Base-by-base conservation (phyloP, 306 rosid genomes). In the Medicago ruthenica region DNA sequence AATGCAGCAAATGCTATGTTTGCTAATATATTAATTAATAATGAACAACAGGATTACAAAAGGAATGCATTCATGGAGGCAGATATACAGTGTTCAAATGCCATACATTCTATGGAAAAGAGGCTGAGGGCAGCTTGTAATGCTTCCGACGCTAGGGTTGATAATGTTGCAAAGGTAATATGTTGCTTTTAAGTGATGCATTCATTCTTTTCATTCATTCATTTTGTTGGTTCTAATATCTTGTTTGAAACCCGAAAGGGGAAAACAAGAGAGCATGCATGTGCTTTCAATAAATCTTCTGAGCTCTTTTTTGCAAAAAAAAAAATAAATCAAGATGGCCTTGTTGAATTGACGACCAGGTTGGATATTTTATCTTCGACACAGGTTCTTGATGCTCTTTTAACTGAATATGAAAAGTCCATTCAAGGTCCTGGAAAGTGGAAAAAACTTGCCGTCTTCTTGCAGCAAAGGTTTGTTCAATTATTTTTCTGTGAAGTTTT, bases 61-160 rank as follows among this genome's bases (percentile, higher is more conserved):
- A 88, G 79, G 79, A 89, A 74, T 79, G 93, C 97, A 31, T 92
- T 83, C 83, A 82, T 87, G 91, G 97, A 92, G 91, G 99, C 99
- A 67, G 97, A 96, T 40, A 48, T 88, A 83, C 91, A 68, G 64
- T 92, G 96, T 85, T 77, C 96, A 73, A 89, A 87, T 72, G 88
- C 92, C 13, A 85, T 92, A 80, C 99, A 85, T 60, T 87, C 85
- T 73, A 96, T 96, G 99, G 98, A 96, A 82, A 89, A 85, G 83
- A 92, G 88, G 88, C 80, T 96, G 76, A 90, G 98, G 83, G 89
- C 87, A 39, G 96, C 98, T 75, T 92, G 99, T 85, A 90, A 92
- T 86, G 86, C 93, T 67, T 82, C 90, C 77, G 91, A 86, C 62
- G 93, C 97, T 71, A 96, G 44, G 80, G 79, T 92, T 60, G 90